Conservation (phyloP, 208 protist genomes). For the Leishmania turanica region DNA sequence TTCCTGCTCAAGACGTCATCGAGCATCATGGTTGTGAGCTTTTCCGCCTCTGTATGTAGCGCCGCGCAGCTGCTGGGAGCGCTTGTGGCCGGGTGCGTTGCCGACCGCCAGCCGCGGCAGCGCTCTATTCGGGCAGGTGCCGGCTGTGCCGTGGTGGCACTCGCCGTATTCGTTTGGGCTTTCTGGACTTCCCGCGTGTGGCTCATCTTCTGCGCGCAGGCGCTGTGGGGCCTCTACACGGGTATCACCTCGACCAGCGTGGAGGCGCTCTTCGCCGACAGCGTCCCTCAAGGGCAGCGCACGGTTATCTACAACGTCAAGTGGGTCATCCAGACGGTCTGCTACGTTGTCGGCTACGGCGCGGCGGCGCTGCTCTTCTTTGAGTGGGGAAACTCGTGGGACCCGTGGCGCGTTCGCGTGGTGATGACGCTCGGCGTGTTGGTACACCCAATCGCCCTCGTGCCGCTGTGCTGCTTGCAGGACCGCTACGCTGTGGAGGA, state of each 20-base stretch:
- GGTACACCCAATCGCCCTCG: slow-evolving; percentile 26
- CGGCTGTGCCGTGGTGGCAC: slow-evolving; percentile 23
- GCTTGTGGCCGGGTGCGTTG: slow-evolving; percentile 22
- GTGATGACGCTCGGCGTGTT: slow-evolving; percentile 36
- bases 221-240: slow-evolving; percentile 52
- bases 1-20: slow-evolving; percentile 32
- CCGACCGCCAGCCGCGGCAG: slow-evolving; percentile 25
- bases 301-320: slow-evolving; percentile 65
- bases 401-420: slow-evolving; percentile 19
- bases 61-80: slow-evolving; percentile 49
- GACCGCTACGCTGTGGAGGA: slow-evolving; percentile 26
- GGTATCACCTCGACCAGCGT: slow-evolving; percentile 45
- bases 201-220: slow-evolving; percentile 30
- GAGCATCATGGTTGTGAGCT: slow-evolving; percentile 28
- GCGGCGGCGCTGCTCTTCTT: slow-evolving; percentile 40
- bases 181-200: slow-evolving; percentile 1
- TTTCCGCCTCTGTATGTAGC: slow-evolving; percentile 29
- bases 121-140: slow-evolving; percentile 32
- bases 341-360: slow-evolving; percentile 53
- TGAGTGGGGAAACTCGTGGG: slow-evolving; percentile 48
- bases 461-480: slow-evolving; percentile 23
- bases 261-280: slow-evolving; percentile 73
- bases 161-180: slow-evolving; percentile 25
- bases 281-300: slow-evolving; percentile 40
- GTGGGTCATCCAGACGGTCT: slow-evolving; percentile 70